Conservation (phyloP, 352 stramenopile genomes). For the Pythium aphanidermatum region DNA sequence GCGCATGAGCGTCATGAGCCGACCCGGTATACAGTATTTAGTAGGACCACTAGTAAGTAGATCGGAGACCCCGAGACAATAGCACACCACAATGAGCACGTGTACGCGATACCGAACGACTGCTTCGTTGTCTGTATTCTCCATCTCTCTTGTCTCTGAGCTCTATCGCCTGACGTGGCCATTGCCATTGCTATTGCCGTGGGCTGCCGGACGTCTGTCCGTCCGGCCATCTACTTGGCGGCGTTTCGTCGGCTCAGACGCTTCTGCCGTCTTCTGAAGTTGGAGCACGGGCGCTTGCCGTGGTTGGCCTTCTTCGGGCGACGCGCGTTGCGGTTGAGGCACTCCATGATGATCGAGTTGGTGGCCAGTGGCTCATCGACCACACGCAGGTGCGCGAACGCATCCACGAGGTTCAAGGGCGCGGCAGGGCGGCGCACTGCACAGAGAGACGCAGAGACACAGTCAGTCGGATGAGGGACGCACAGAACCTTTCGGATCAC, state of each 20-base stretch:
- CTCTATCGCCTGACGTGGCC: conserved; percentile 5
- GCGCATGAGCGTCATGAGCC: background rate
- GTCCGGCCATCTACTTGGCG: conserved; percentile 24
- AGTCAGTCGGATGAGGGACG: no score
- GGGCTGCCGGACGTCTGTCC: no score
- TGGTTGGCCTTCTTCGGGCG: conserved; percentile 86
- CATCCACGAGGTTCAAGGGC: conserved; percentile 16
- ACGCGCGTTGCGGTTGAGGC: conserved; percentile 77
- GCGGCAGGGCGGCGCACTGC: conserved; percentile 12
- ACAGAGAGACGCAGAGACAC: no score
- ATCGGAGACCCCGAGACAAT: no score
- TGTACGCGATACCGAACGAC: no score
- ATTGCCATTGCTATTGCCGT: background rate
- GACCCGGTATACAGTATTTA: conserved; percentile 17
- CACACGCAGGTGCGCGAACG: conserved; percentile 37
- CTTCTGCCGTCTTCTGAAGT: conserved; percentile 74
- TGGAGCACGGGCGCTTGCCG: conserved; percentile 81
- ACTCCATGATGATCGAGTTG: conserved; percentile 57
- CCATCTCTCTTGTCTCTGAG: conserved; percentile 1
- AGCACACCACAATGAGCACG: no score
- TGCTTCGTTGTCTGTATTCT: background rate
- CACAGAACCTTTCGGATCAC: no score
- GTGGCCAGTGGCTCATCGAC: conserved; percentile 35
- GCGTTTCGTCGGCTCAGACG: conserved; percentile 52
- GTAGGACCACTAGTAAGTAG: conserved; percentile 18